These are phyloP conservation scores for Trifolium dubium DNA, from an alignment of 306 rosid genomes.

Conservation along the genomic window DNA sequence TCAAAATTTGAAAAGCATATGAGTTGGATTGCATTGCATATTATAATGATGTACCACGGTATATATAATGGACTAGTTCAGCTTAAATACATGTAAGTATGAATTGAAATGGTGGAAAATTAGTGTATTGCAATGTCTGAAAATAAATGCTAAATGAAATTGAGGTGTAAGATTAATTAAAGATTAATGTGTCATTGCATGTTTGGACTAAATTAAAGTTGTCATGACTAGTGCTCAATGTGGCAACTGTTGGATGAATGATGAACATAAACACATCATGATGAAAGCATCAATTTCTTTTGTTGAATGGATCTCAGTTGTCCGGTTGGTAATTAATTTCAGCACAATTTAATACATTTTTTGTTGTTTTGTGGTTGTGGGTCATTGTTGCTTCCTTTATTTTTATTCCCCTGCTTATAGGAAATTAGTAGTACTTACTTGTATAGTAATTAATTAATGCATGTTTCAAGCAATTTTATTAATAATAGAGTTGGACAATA, in stretches of 20 bases:
- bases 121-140: background rate
- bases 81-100: constrained; percentile 25
- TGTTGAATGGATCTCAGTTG: background rate
- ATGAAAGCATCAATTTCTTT: constrained; percentile 51
- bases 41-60: constrained; percentile 50
- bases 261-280: constrained; percentile 52
- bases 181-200: background rate
- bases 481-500: too few species aligned
- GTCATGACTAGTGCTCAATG: constrained; percentile 26
- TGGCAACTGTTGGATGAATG: constrained; percentile 56
- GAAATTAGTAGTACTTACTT: too few species aligned
- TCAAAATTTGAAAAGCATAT: constrained; percentile 38
- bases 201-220: background rate
- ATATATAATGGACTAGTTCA: constrained; percentile 20
- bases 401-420: background rate
- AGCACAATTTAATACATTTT: constrained; percentile 6
- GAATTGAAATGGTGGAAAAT: constrained; percentile 16
- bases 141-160: background rate
- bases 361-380: background rate
- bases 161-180: background rate
- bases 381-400: background rate
- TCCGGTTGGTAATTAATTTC: constrained; percentile 3
- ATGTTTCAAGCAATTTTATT: too few species aligned
- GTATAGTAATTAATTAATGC: too few species aligned
- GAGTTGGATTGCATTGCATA: constrained; percentile 45